phyloP scores from a whole-genome alignment of 2,329 filamentous ascomycete genomes.

The Xylaria sp. region DNA sequence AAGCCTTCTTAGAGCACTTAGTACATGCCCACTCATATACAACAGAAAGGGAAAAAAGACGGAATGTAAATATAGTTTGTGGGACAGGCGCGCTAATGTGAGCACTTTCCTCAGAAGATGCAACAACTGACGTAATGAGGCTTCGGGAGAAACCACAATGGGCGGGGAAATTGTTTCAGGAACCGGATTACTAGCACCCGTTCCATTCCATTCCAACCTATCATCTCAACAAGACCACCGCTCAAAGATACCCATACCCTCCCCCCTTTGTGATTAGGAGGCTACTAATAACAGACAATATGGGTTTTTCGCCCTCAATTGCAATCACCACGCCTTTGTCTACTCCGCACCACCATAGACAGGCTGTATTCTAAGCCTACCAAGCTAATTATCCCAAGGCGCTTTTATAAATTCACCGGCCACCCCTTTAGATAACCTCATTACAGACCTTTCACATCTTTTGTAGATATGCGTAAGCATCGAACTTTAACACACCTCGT shows the following conservation, averaged over 20 bases:
- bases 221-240: neutral
- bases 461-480: too few species aligned
- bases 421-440: too few species aligned
- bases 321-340: neutral
- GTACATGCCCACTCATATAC: too few species aligned
- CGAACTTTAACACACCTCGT: too few species aligned
- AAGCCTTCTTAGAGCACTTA: neutral
- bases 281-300: too few species aligned
- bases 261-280: too few species aligned
- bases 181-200: neutral
- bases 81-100: neutral
- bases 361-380: neutral
- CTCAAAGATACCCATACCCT: too few species aligned
- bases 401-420: too few species aligned
- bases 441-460: too few species aligned
- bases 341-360: neutral
- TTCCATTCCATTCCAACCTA: neutral
- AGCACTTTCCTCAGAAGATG: slow-evolving; percentile 17
- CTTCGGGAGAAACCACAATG: slow-evolving; percentile 23
- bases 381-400: too few species aligned
- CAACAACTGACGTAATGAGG: slow-evolving; percentile 42
- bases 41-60: neutral
- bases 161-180: slow-evolving; percentile 34
- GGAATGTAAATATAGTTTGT: neutral
- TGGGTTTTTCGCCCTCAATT: neutral